Evolutionary conservation across 306 rosid species (phyloP), one percentile per base, ranked within the genome.

Genomic region (Comarum palustre): DNA sequence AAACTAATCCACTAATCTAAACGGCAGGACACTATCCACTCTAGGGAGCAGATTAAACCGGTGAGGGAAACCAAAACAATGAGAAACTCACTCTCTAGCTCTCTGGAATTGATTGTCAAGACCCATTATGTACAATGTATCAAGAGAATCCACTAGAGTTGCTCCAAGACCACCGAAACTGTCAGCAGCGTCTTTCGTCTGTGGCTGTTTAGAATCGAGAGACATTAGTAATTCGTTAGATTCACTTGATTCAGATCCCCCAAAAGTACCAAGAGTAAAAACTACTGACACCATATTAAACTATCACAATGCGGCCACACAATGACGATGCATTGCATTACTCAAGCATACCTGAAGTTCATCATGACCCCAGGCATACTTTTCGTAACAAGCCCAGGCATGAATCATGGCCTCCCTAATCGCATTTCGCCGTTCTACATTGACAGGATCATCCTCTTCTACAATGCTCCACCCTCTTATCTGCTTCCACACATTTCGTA

Each of bases 341-440:
- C 46, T 66, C 54, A 25, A 24, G 38, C 55, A 22, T 25, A 29
- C 92, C 90, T 88, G 81, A 66, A 88, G 92, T 76, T 88, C 90
- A 73, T 88, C 92, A 62, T 11, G 84, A 73, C 90, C 92, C 92
- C 92, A 88, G 1, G 90, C 92, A 80, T 77, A 86, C 76, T 78
- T 86, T 81, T 85, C 92, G 79, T 86, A 88, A 63, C 83, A 80
- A 48, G 82, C 25, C 92, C 92, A 85, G n/a, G 92, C 92, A 73
- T 73, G 65, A 77, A 83, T 24, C 54, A 73, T 88, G 27, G 90
- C 90, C 27, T 88, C 88, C 75, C 70, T 88, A 62, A 88, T 84
- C 36, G 77, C 83, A 16, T 73, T 79, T 60, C 88, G 80, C 57
- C 92, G 74, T 58, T 77, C 58, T 13, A 47, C 39, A 66, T 61